Conservation (phyloP, 1,139 yeast species). For the Candida pseudoviswanathii region DNA sequence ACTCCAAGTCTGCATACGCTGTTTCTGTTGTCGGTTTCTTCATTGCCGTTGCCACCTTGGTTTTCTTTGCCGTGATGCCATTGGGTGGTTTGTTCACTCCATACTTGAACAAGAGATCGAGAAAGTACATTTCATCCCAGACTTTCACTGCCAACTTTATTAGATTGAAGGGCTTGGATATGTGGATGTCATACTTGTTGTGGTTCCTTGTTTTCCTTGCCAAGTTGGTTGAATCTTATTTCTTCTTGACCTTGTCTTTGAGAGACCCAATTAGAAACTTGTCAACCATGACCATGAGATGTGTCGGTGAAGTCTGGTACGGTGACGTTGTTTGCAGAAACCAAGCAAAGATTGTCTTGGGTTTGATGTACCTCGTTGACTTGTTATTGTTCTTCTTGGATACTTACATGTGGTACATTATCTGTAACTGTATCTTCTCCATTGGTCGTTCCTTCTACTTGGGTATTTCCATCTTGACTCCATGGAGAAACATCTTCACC, state of each 20-base stretch:
- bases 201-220: slow-evolving; percentile 51
- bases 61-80: slow-evolving; percentile 50
- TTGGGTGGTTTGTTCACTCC: slow-evolving; percentile 40
- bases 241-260: slow-evolving; percentile 49
- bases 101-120: slow-evolving; percentile 64
- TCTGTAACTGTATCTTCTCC: slow-evolving; percentile 55
- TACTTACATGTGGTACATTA: slow-evolving; percentile 58
- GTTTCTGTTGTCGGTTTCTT: slow-evolving; percentile 82
- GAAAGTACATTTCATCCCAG: slow-evolving; percentile 88
- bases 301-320: slow-evolving; percentile 48
- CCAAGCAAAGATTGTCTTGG: slow-evolving; percentile 43
- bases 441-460: slow-evolving; percentile 50
- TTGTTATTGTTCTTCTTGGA: slow-evolving; percentile 52
- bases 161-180: slow-evolving; percentile 42
- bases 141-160: slow-evolving; percentile 34
- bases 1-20: slow-evolving; percentile 68
- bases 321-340: slow-evolving; percentile 41
- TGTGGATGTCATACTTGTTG: slow-evolving; percentile 60
- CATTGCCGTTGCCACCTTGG: slow-evolving; percentile 48
- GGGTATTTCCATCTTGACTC: slow-evolving; percentile 59
- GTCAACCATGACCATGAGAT: slow-evolving; percentile 40
- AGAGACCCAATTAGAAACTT: slow-evolving; percentile 53
- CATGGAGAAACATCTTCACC: slow-evolving; percentile 57
- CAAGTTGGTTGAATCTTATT: slow-evolving; percentile 53
- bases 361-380: slow-evolving; percentile 42